Conservation (phyloP, 2,329 filamentous ascomycete genomes). For the Aspergillus carbonarius region DNA sequence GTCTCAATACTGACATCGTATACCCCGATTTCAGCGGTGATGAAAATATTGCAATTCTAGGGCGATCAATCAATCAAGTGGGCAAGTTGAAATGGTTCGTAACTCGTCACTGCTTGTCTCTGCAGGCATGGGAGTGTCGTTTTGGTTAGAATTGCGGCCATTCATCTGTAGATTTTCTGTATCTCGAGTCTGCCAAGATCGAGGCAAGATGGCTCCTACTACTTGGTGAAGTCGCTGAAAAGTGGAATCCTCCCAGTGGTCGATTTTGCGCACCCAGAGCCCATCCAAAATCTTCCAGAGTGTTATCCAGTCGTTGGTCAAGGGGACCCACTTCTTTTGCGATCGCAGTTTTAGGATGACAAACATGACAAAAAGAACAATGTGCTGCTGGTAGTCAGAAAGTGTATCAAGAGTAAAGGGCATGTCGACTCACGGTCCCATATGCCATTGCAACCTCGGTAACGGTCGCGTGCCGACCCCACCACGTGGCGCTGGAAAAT, state of each 20-base stretch:
- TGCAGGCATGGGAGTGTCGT: neutral
- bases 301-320: neutral
- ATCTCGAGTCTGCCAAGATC: neutral
- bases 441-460: neutral
- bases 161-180: neutral
- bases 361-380: neutral
- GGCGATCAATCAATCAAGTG: neutral
- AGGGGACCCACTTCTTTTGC: neutral
- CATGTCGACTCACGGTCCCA: neutral
- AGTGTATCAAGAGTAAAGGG: neutral
- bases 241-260: neutral
- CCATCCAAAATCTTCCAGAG: neutral
- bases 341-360: no score
- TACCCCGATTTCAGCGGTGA: no score
- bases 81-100: neutral
- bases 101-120: neutral
- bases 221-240: neutral
- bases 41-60: no score
- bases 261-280: neutral
- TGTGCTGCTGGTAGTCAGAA: neutral
- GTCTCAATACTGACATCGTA: no score
- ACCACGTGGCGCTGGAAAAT: neutral
- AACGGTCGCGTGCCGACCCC: neutral
- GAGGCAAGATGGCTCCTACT: neutral
- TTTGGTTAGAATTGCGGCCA: neutral